Base-by-base conservation (phyloP, 2,329 filamentous ascomycete genomes). In the Aspergillus hortae region DNA sequence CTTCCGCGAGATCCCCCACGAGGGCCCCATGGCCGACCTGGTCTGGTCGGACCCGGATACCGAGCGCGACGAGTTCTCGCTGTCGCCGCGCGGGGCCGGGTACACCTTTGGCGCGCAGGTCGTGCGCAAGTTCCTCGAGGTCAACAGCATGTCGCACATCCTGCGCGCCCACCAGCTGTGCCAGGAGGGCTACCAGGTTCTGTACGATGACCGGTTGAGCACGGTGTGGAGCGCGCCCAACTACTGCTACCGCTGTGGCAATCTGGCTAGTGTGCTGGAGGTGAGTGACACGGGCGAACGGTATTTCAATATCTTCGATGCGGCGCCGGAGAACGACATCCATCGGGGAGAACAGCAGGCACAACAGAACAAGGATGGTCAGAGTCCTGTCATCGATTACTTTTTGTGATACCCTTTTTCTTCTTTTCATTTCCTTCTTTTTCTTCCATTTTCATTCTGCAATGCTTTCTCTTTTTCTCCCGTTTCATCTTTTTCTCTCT, bases 201-300 rank as follows among this genome's bases (percentile, higher is more conserved):
- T 99, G 14, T 99, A 96, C 71, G 92, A 97, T 65, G 92, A 97
- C 72, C 84, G 88, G 14, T 76, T 99, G 35, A 96, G 90, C 70
- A 99, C 94, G 1, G 94, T 99, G 6, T 99, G 94, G 94, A 96
- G 91, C 69, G 94, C 94, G 4, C 94, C 94, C 2, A 99, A 95
- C 65, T 95, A 95, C 74, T 95, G 90, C 74, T 96, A 96, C 71
- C 81, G 92, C 33, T 99, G 94, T 74, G 94, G 94, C 44, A 99
- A 99, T 70, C 87, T 97, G 83, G 94, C 94, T 7, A 96, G 91
- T 71, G 94, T 99, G 43, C 80, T 99, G 35, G 94, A 99, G 74
- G 94, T 99, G 52, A 92, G 90, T 69, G 91, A 96, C 67, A 87
- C 87, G 0, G 92, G 94, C 35, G 91, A 96, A 72, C 81, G 92